A percentile compares a stretch with the other conserved stretches of the same genome.
Conservation (phyloP, 192 early-diverging fungal species). For the Chytriomyces sp. region DNA sequence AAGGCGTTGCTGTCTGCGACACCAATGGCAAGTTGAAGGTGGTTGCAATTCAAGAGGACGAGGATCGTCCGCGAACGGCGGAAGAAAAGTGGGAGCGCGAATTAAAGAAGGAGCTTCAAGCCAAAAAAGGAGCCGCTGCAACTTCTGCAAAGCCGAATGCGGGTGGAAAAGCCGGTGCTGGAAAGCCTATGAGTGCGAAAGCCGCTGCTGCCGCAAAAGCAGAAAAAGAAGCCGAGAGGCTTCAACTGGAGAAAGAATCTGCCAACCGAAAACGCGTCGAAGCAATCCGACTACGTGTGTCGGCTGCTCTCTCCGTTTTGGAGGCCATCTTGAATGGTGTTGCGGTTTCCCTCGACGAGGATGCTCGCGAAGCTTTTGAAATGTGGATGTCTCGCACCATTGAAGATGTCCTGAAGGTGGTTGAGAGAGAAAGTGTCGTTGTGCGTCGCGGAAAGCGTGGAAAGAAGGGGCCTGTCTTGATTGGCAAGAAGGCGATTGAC, state of each 20-base stretch:
- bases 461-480: constrained; percentile 49
- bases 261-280: constrained; percentile 70
- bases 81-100: constrained; percentile 83
- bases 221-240: constrained; percentile 72
- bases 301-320: constrained; percentile 66
- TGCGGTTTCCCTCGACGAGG: constrained; percentile 51
- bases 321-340: constrained; percentile 67
- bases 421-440: constrained; percentile 42
- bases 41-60: constrained; percentile 7
- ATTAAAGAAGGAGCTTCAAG: constrained; percentile 66
- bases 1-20: constrained; percentile 69
- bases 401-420: constrained; percentile 43
- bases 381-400: constrained; percentile 38
- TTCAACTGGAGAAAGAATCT: constrained; percentile 72
- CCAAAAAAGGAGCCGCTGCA: constrained; percentile 58
- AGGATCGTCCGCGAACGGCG: constrained; percentile 39
- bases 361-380: constrained; percentile 60
- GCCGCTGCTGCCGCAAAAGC: constrained; percentile 62
- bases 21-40: constrained; percentile 19
- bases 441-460: constrained; percentile 12
- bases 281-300: constrained; percentile 48
- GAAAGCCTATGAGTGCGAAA: constrained; percentile 43
- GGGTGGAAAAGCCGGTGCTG: not conserved
- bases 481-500: constrained; percentile 59
- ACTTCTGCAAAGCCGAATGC: constrained; percentile 15